phyloP scores from a whole-genome alignment of 768 basidiomycete species.

The Podaxis pistillaris region DNA sequence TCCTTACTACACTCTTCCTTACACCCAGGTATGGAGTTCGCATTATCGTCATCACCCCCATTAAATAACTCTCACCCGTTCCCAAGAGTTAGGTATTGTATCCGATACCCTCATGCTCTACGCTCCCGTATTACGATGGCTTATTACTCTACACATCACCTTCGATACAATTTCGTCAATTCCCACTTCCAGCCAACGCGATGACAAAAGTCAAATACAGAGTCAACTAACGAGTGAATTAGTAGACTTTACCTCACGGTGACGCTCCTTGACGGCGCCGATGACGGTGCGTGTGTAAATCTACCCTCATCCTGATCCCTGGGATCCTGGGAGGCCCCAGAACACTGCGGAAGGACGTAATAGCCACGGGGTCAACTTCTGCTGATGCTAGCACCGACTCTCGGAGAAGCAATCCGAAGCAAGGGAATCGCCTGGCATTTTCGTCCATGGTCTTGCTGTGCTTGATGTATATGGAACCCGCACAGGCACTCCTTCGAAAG shows the following conservation, averaged over 20 bases:
- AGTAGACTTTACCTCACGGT: neutral
- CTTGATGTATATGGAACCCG: neutral
- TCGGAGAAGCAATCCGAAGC: neutral
- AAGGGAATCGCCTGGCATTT: neutral
- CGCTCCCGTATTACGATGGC: neutral
- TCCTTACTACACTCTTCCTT: neutral
- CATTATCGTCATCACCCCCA: neutral
- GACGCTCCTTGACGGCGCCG: neutral
- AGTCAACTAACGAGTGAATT: neutral
- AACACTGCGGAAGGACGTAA: neutral
- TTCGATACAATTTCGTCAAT: neutral
- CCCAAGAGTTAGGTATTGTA: conserved; percentile 4
- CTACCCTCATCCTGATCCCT: neutral
- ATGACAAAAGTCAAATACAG: neutral
- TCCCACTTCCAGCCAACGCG: neutral
- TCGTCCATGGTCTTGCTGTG: neutral
- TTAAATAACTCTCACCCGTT: neutral
- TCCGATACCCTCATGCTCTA: neutral
- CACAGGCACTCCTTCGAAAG: neutral
- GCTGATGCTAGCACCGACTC: neutral
- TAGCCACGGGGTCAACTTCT: neutral
- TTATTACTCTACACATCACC: neutral
- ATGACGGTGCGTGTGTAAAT: neutral
- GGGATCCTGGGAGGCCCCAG: neutral
- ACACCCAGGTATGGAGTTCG: neutral